Evolutionary conservation across 306 rosid species (phyloP), one percentile per base, ranked within the genome.

Genomic region (Hippophae tibetana): DNA sequence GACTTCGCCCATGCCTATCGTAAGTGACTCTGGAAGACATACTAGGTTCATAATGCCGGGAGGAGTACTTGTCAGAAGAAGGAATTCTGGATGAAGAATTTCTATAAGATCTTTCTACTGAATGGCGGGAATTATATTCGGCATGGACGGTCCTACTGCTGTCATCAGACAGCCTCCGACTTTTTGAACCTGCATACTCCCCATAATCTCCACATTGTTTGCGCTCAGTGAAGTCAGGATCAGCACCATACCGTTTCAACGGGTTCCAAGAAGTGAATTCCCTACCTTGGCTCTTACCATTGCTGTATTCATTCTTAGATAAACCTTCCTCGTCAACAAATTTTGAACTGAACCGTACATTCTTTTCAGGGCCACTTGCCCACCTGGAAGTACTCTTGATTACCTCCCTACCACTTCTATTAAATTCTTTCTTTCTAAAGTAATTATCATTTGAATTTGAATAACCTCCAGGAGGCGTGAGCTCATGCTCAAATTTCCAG

Each of bases 1-100:
- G 98, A 70, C 95, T 87, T 65, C 81, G 80, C 14, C 83, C 98
- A 84, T 80, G 88, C 77, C 90, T 79, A 50, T 87, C 95, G 72
- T 74, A 84, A 61, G 69, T 78, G 54, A 75, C 76, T 67, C 95
- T 89, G 38, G 74, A 23, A 56, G 95, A 67, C 53, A 75, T 49
- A 75, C 85, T 79, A 66, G 95, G 65, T 53, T 88, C 97, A 65
- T 75, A 80, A 70, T 81, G 78, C 79, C 99, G 69, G 47, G 82
- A 65, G 56, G 87, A 56, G 65, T 79, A 78, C 73, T 87, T 92
- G 57, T 87, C 96, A 4, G 85, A 71, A 42, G 93, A 63, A 48
- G 80, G 46, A 43, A 70, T 51, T 64, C 84, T 81, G 5, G 86
- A 69, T 0, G 93, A 69, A 64, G 74, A 59, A 67, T 78, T 85